A percentile compares a stretch with the other conserved stretches of the same genome.
Evolutionary conservation across 495 filamentous ascomycete species (phyloP).

Genomic region (Penicillium taxi): DNA sequence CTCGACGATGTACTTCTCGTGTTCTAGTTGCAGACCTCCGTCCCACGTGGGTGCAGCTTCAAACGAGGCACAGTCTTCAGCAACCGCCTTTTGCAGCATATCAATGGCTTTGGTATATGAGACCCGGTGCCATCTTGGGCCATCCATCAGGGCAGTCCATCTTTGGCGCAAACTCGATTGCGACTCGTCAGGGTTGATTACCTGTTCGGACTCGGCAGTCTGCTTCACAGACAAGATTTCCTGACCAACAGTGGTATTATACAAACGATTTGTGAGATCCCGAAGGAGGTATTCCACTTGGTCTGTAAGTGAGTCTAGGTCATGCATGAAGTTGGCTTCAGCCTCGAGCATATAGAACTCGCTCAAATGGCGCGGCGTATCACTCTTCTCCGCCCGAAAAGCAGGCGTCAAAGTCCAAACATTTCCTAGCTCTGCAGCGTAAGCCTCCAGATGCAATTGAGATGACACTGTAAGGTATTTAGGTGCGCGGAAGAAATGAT

Average conservation of each 20-base stretch:
- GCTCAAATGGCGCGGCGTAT: constrained; percentile 88
- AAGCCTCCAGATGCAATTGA: constrained; percentile 89
- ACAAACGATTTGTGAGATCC: constrained; percentile 48
- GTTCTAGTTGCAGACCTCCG: constrained; percentile 77
- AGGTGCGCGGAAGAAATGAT: constrained; percentile 70
- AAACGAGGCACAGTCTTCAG: constrained; percentile 47
- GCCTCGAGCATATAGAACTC: constrained; percentile 99
- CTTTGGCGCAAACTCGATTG: constrained; percentile 50
- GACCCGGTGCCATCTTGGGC: constrained; percentile 66
- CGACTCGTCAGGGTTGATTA: constrained; percentile 24
- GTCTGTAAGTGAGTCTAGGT: constrained; percentile 62
- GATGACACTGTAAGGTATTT: constrained; percentile 95
- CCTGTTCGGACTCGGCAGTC: constrained; percentile 27
- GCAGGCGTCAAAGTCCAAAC: constrained; percentile 94
- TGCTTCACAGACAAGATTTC: constrained; percentile 51
- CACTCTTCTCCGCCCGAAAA: constrained; percentile 89
- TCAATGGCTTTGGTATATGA: constrained; percentile 76
- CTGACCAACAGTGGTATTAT: constrained; percentile 47
- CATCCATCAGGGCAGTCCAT: constrained; percentile 58
- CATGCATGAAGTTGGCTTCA: constrained; percentile 70
- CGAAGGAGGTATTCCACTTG: constrained; percentile 71
- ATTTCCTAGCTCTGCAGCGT: constrained; percentile 77
- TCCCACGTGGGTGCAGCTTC: constrained; percentile 59
- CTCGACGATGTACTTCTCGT: constrained; percentile 81
- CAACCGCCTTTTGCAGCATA: constrained; percentile 52